phyloP scores from a whole-genome alignment of 83 land plant genomes.

The Larix sibirica region DNA sequence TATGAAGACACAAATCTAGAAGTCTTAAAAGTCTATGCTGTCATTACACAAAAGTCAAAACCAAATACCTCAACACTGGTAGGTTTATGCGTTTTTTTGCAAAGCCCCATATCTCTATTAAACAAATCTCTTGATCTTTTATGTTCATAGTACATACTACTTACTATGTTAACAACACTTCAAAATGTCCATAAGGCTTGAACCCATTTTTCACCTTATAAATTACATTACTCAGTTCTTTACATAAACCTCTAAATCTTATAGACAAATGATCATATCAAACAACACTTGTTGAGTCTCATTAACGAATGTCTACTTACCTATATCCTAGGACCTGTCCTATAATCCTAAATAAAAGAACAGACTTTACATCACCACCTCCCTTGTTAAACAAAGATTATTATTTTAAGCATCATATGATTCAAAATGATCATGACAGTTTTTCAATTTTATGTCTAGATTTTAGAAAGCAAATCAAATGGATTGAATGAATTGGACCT shows the following conservation, averaged over 20 bases:
- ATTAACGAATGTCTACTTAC: not conserved
- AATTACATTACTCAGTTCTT: not conserved
- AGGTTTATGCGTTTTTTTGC: not conserved
- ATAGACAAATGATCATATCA: not conserved
- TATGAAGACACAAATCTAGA: not conserved
- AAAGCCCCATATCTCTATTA: not conserved
- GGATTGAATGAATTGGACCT: not conserved
- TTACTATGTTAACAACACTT: not conserved
- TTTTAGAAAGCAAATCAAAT: not conserved
- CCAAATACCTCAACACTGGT: not conserved
- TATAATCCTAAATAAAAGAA: not conserved
- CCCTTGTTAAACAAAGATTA: not conserved
- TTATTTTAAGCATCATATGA: not conserved
- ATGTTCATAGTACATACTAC: not conserved
- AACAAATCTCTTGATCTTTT: not conserved
- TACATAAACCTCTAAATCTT: not conserved
- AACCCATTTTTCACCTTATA: too few relatives aligned
- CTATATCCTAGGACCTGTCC: not conserved
- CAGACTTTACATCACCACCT: not conserved
- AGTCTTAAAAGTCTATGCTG: too few relatives aligned
- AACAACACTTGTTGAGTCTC: not conserved
- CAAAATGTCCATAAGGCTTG: too few relatives aligned
- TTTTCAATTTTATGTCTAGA: not conserved
- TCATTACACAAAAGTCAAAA: too few relatives aligned
- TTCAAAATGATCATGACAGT: not conserved